Conservation (phyloP, 805 yeast genomes). For the Monosporozyma servazzii region DNA sequence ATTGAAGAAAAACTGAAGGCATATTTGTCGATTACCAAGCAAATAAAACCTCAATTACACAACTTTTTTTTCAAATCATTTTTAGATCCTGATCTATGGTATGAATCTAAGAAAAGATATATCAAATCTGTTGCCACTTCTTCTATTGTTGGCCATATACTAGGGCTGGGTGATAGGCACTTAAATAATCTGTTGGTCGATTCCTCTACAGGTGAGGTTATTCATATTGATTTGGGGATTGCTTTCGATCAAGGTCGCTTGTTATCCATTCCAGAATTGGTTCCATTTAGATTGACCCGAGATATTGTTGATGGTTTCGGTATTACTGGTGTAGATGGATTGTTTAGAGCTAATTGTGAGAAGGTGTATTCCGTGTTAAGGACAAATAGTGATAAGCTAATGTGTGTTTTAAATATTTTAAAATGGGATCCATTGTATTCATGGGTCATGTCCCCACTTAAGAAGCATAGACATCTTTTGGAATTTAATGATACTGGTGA, state of each 20-base stretch:
- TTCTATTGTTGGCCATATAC: constrained; percentile 77
- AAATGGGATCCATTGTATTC: constrained; percentile 88
- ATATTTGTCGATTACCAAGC: constrained; percentile 39
- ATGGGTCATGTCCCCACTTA: constrained; percentile 79
- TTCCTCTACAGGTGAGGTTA: constrained; percentile 74
- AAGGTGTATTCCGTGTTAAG: constrained; percentile 61
- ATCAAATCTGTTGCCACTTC: constrained; percentile 73
- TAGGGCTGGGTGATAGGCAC: constrained; percentile 95
- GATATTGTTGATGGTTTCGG: constrained; percentile 94
- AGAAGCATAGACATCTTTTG: constrained; percentile 36
- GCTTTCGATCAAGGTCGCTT: constrained; percentile 91
- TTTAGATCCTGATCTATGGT: constrained; percentile 66
- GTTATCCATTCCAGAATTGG: constrained; percentile 81
- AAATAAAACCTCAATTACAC: constrained; percentile 59
- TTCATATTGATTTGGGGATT: constrained; percentile 92
- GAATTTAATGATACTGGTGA: constrained; percentile 15
- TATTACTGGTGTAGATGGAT: constrained; percentile 70
- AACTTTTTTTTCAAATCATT: constrained; percentile 63
- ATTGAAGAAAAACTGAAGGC: constrained; percentile 35
- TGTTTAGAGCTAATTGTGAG: constrained; percentile 65
- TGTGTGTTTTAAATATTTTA: constrained; percentile 75
- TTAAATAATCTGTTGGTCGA: constrained; percentile 85
- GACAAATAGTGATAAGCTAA: constrained; percentile 54
- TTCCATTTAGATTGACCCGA: constrained; percentile 85
- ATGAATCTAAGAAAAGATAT: constrained; percentile 50